These are phyloP conservation scores for Gloeostereum incarnatum DNA, from an alignment of 768 basidiomycete species.

Conservation along the genomic window DNA sequence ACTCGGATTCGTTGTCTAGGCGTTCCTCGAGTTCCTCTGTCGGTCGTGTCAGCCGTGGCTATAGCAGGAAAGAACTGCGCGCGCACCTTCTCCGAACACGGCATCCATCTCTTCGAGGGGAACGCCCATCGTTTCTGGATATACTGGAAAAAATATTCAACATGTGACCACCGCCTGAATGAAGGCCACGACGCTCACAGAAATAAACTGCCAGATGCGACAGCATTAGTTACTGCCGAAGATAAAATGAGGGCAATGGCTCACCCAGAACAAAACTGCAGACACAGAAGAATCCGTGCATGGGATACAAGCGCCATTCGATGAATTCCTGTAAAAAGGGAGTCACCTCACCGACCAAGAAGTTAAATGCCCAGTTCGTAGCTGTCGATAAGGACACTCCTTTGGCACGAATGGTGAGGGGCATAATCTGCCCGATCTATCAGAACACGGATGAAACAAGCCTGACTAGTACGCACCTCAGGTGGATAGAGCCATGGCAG, in stretches of 20 bases:
- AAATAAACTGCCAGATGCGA: conserved; percentile 51
- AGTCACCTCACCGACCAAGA: conserved; percentile 80
- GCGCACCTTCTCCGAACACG: conserved; percentile 80
- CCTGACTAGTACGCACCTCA: conserved; percentile 39
- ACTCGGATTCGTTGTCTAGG: conserved; percentile 58
- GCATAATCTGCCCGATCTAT: conserved; percentile 63
- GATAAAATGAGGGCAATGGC: conserved; percentile 11
- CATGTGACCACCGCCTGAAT: not conserved
- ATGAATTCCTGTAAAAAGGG: conserved; percentile 84
- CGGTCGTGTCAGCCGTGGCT: no score
- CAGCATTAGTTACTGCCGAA: conserved; percentile 6
- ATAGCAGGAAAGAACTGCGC: not conserved
- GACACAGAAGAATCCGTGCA: conserved; percentile 91
- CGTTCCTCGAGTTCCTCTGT: conserved; percentile 41
- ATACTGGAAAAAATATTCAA: conserved; percentile 34
- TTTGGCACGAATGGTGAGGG: conserved; percentile 81
- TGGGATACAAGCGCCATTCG: conserved; percentile 86
- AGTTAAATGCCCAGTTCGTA: conserved; percentile 86
- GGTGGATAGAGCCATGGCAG: conserved; percentile 84
- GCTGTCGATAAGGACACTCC: conserved; percentile 94
- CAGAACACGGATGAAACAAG: not conserved
- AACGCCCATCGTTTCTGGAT: conserved; percentile 81
- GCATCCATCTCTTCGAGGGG: conserved; percentile 88
- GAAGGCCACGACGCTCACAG: conserved; percentile 30
- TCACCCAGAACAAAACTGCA: conserved; percentile 76